These are phyloP conservation scores for Fusarium sp. DNA, from an alignment of 2,329 filamentous ascomycete species.

Conservation along the genomic window DNA sequence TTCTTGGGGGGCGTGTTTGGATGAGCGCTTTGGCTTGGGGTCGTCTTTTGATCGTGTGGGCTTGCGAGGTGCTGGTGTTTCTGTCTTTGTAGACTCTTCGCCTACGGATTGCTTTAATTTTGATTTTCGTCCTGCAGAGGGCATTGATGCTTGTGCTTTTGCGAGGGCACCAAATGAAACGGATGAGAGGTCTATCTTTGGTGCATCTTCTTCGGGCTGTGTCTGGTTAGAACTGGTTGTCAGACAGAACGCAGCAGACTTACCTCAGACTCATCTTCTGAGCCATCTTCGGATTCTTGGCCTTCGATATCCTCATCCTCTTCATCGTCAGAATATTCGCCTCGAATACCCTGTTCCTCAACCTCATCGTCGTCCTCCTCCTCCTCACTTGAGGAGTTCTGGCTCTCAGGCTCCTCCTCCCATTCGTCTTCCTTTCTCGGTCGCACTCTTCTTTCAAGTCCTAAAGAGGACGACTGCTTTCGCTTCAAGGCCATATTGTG, in stretches of 20 bases:
- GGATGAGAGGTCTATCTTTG: conserved; percentile 61
- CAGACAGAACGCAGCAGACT: not conserved
- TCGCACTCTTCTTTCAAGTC: conserved; percentile 58
- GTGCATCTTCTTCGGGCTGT: conserved; percentile 45
- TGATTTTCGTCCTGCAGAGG: conserved; percentile 43
- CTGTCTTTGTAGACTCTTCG: conserved; percentile 40
- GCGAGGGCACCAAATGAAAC: conserved; percentile 93
- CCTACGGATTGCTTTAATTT: conserved; percentile 42
- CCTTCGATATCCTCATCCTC: conserved; percentile 43
- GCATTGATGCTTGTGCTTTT: conserved; percentile 81
- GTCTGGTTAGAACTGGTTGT: conserved; percentile 10
- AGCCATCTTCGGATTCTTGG: conserved; percentile 35
- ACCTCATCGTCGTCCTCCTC: conserved; percentile 44
- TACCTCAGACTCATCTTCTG: conserved; percentile 47
- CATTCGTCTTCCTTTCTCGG: conserved; percentile 58
- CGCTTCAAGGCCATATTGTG: conserved; percentile 54
- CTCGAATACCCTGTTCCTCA: conserved; percentile 46
- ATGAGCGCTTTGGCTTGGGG: conserved; percentile 58
- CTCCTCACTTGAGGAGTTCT: conserved; percentile 44
- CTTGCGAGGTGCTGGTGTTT: conserved; percentile 43
- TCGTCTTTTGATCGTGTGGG: conserved; percentile 52
- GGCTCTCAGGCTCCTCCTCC: conserved; percentile 53
- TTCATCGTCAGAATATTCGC: conserved; percentile 33
- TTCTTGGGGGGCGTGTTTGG: conserved; percentile 90
- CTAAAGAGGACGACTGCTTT: conserved; percentile 51